Conservation (phyloP, 176 grass and related monocot genomes). For the Elymus sibiricus region DNA sequence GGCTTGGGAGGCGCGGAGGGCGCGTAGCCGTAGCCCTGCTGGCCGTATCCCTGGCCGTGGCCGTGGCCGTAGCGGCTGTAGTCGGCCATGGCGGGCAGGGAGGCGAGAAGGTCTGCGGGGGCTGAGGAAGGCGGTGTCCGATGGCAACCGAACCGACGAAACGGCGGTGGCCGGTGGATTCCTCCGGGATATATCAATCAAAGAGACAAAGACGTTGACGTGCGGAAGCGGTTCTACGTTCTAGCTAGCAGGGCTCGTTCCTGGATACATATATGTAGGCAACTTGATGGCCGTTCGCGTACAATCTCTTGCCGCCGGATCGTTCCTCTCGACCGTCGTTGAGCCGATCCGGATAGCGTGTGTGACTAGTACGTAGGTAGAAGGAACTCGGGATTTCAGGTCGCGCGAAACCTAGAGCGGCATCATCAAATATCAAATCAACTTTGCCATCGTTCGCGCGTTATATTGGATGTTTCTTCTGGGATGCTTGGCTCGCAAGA, state of each 20-base stretch:
- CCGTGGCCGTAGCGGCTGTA: slow-evolving; percentile 42
- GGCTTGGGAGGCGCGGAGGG: slow-evolving; percentile 28
- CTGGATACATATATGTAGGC: background rate
- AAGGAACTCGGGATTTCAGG: background rate
- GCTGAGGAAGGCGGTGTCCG: background rate
- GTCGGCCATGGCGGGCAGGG: slow-evolving; percentile 12
- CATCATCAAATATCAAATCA: too few relatives aligned
- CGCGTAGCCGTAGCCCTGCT: background rate
- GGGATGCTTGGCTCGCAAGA: background rate
- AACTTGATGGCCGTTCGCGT: too few relatives aligned
- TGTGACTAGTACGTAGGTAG: background rate
- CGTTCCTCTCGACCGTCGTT: background rate
- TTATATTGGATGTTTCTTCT: background rate
- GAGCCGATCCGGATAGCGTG: background rate
- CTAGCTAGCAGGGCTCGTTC: background rate
- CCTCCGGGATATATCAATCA: background rate
- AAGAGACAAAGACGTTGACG: background rate
- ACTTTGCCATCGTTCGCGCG: background rate
- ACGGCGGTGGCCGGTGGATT: background rate
- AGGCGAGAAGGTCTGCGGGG: background rate
- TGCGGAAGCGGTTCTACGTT: background rate
- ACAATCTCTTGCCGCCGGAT: background rate
- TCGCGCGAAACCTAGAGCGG: background rate
- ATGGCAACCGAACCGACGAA: background rate
- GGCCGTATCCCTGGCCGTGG: background rate